Percentiles rank a stretch among this genome's conserved stretches.
These are phyloP conservation scores for Xylariomycetidae sp. DNA, from an alignment of 2,329 filamentous ascomycete genomes.

Conservation along the genomic window DNA sequence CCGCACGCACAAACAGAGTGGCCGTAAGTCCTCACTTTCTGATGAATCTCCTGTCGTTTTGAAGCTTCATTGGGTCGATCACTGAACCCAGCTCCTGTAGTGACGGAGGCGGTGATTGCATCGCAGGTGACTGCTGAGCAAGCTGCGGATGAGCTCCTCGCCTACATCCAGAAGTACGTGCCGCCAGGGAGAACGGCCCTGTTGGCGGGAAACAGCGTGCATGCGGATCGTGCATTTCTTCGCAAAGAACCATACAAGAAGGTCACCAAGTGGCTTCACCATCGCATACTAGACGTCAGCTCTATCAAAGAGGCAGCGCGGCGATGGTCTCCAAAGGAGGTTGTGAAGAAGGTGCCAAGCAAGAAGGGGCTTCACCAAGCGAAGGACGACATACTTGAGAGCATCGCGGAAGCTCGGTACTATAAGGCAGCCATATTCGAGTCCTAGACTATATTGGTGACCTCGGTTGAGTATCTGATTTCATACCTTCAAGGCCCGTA, in stretches of 20 bases:
- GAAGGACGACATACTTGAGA: slow-evolving; percentile 85
- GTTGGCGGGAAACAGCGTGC: slow-evolving; percentile 87
- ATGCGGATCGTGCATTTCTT: slow-evolving; percentile 82
- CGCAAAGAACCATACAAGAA: slow-evolving; percentile 64
- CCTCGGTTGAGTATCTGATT: too few species aligned
- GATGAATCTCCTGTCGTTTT: too few species aligned
- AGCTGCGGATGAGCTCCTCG: slow-evolving; percentile 67
- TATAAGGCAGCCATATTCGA: slow-evolving; percentile 67
- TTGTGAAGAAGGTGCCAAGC: slow-evolving; percentile 56
- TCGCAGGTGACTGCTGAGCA: slow-evolving; percentile 66
- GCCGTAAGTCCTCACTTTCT: too few species aligned
- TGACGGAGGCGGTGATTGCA: slow-evolving; percentile 68
- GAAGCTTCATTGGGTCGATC: too few species aligned
- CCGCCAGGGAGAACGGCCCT: slow-evolving; percentile 60
- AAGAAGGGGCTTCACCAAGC: slow-evolving; percentile 81
- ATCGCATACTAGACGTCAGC: slow-evolving; percentile 89
- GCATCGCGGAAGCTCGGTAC: slow-evolving; percentile 83
- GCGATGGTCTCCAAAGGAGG: slow-evolving; percentile 65
- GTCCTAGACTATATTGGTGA: slow-evolving; percentile 4
- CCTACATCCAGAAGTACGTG: slow-evolving; percentile 69
- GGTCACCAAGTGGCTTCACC: slow-evolving; percentile 73
- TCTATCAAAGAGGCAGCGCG: slow-evolving; percentile 83
- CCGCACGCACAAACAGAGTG: slow-evolving; percentile 70
- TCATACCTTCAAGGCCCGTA: too few species aligned
- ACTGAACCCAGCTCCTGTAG: too few species aligned